A percentile compares a stretch with the other conserved stretches of the same genome.
Conservation (phyloP, 176 grass and related monocot species). For the Carex kokanica region DNA sequence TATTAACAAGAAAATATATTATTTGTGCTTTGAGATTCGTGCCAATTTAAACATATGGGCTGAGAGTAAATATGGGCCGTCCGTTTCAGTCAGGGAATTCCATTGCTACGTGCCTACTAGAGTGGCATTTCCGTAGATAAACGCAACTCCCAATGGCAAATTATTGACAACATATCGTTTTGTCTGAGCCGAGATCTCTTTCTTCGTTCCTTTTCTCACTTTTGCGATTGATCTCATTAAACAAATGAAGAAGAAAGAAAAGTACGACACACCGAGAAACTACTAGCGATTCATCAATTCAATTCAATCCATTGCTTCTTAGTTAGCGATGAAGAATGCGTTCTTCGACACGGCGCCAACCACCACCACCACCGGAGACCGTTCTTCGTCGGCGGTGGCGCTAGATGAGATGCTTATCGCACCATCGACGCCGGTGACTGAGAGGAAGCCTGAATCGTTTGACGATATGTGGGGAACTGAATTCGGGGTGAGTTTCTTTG, state of each 20-base stretch:
- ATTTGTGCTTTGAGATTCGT: no score
- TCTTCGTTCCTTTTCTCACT: constrained; percentile 13
- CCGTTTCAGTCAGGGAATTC: no score
- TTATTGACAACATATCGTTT: not conserved
- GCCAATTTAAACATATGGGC: no score
- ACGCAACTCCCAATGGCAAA: not conserved
- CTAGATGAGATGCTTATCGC: constrained; percentile 27
- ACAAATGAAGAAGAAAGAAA: constrained; percentile 8
- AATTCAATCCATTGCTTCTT: not conserved
- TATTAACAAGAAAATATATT: no score
- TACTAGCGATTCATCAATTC: not conserved
- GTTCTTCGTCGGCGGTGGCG: constrained; percentile 1
- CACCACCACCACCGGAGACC: not conserved
- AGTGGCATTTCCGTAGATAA: constrained; percentile 29
- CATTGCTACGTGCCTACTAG: not conserved
- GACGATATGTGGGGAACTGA: not conserved
- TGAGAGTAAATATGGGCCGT: no score
- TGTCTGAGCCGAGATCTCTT: constrained; percentile 31
- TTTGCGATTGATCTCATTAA: constrained; percentile 33
- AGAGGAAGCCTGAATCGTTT: constrained; percentile 29
- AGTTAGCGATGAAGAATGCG: constrained; percentile 63
- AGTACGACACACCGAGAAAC: constrained; percentile 12
- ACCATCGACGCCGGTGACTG: constrained; percentile 26
- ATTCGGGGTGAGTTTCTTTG: not conserved
- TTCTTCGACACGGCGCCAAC: constrained; percentile 28